Conservation (phyloP, 2,329 filamentous ascomycete genomes). For the Beauveria varroae region DNA sequence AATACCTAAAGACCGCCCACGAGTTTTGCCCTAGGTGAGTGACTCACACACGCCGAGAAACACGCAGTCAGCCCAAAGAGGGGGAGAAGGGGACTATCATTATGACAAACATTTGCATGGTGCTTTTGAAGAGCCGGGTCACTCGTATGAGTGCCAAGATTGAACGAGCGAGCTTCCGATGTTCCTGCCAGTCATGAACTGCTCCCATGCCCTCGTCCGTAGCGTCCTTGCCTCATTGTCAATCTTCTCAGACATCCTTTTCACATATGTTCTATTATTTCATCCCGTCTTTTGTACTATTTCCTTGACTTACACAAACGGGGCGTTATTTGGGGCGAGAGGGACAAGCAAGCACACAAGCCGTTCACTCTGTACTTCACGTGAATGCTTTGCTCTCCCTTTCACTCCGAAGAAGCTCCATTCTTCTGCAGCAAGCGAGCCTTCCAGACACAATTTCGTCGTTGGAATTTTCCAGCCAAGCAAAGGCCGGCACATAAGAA, state of each 20-base stretch:
- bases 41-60: conserved; percentile 21
- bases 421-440: conserved; percentile 56
- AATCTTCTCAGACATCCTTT: not conserved
- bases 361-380: not conserved
- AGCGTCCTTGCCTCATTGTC: not conserved
- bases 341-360: not conserved
- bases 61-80: conserved; percentile 7
- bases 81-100: not conserved
- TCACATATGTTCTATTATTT: not conserved
- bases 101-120: not conserved
- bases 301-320: conserved; percentile 14
- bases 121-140: not conserved
- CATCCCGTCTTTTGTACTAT: not conserved
- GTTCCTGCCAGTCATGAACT: not conserved
- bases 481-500: conserved; percentile 67
- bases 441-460: conserved; percentile 67
- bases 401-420: conserved; percentile 6
- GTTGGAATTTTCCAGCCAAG: conserved; percentile 73
- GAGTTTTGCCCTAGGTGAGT: conserved; percentile 67
- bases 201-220: not conserved
- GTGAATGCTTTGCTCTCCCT: not conserved
- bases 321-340: conserved; percentile 1
- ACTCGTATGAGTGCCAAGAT: not conserved
- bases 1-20: conserved; percentile 57
- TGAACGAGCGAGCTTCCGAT: not conserved